Evolutionary conservation across 1,139 yeast genomes (phyloP), one percentile per base, ranked within the genome.

Genomic region (Suhomyces chickasaworum): DNA sequence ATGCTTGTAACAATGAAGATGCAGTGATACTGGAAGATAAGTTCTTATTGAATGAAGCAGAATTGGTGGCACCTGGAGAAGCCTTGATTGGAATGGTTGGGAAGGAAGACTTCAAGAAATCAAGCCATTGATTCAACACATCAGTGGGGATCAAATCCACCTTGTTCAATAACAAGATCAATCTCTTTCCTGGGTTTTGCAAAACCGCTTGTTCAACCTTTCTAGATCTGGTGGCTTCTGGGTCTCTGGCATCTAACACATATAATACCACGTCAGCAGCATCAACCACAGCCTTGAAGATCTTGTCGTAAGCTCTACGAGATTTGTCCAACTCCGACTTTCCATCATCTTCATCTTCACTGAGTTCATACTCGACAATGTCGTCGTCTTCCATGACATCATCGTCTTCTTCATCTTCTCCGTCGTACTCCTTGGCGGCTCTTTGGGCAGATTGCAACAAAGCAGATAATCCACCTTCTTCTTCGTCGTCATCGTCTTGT

Each of bases 171-270:
- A 93, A 81, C 57, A 89, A 81, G 46, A 93, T 86, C 54, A 95
- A 77, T 64, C 97, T 81, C 69, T 93, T 93, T 49, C 88, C 88
- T 16, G 75, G 71, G 56, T 83, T 80, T 60, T 87, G 86, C 52
- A 91, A 71, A 33, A 93, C 91, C 1, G 95, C 89, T 63, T 89
- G 86, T 72, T 93, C 99, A 33, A 93, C 95, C 63, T 83, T 89
- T 63, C 84, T 82, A 10, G 97, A 90, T 63, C 99, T 81, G 4
- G 99, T 93, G 29, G 91, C 84, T 65, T 89, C 97, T 44, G 99
- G 99, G 68, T 93, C 97, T 67, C 99, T 84, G 3, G 99, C 97
- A 69, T 93, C 99, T 61, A 93, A 74, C 18, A 93, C 97, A 59
- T 95, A 93, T 47, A 93, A 75, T 23, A 93, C 77, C 48, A 93